A percentile compares a stretch with the other conserved stretches of the same genome.
Conservation (phyloP, 2,329 filamentous ascomycete genomes). For the Emergomyces pasteurianus region DNA sequence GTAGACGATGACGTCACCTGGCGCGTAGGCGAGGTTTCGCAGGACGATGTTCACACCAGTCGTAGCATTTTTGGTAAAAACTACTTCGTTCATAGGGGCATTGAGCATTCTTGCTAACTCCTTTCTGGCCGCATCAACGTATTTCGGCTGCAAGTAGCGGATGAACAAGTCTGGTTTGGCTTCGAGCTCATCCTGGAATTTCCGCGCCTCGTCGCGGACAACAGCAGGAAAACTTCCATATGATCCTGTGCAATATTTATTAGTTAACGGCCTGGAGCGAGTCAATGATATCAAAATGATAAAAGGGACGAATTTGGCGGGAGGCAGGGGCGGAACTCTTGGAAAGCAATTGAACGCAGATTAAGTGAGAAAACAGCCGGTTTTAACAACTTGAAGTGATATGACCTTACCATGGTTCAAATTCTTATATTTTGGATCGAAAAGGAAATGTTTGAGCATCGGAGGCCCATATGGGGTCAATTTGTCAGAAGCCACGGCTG, state of each 20-base stretch:
- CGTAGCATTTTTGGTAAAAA: slow-evolving; percentile 74
- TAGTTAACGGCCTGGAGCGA: neutral
- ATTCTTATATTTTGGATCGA: slow-evolving; percentile 56
- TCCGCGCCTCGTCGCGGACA: slow-evolving; percentile 47
- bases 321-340: neutral
- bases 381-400: too few relatives aligned
- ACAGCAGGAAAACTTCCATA: slow-evolving; percentile 62
- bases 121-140: slow-evolving; percentile 52
- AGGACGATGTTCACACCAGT: slow-evolving; percentile 59
- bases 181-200: slow-evolving; percentile 58
- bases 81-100: slow-evolving; percentile 52
- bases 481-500: neutral
- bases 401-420: slow-evolving; percentile 59
- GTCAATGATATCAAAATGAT: neutral
- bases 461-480: slow-evolving; percentile 38
- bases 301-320: neutral
- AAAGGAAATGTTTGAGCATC: slow-evolving; percentile 55
- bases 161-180: slow-evolving; percentile 63
- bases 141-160: slow-evolving; percentile 50
- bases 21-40: slow-evolving; percentile 56
- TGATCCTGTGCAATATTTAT: slow-evolving; percentile 39
- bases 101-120: slow-evolving; percentile 56
- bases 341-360: too few relatives aligned
- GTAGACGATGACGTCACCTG: slow-evolving; percentile 61
- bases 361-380: neutral